Conservation (phyloP, 169 alveolate genomes). For the Plasmodium cynomolgi region DNA sequence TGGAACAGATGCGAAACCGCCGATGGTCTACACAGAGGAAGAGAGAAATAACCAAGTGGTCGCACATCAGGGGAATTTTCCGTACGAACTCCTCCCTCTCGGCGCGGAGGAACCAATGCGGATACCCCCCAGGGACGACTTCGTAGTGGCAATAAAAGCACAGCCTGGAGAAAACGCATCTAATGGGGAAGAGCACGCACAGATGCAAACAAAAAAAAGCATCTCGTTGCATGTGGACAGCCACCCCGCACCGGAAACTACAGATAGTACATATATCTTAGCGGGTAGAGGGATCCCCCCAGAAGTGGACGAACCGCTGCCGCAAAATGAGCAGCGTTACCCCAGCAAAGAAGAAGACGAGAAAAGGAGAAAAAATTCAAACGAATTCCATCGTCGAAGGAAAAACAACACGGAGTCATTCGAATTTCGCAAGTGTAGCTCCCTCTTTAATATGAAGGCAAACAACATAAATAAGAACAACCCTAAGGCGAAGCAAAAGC, state of each 20-base stretch:
- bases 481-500: neutral
- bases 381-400: neutral
- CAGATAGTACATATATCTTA: neutral
- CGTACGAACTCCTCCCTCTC: neutral
- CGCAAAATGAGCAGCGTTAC: neutral
- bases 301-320: neutral
- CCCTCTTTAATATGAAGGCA: slow-evolving; percentile 31
- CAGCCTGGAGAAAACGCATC: neutral
- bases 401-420: neutral
- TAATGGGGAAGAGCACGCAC: neutral
- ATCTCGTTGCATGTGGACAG: slow-evolving; percentile 5
- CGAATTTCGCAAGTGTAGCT: slow-evolving; percentile 33
- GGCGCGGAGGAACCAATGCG: neutral
- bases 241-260: neutral
- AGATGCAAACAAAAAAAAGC: neutral
- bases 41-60: neutral
- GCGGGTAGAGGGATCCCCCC: neutral
- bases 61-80: neutral
- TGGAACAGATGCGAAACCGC: neutral
- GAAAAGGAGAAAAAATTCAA: neutral
- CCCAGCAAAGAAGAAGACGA: neutral
- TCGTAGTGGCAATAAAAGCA: neutral
- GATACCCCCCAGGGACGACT: neutral
- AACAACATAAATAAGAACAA: slow-evolving; percentile 20
- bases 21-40: neutral